These are phyloP conservation scores for Apiospora rasikravindrae DNA, from an alignment of 2,329 filamentous ascomycete genomes.

Conservation along the genomic window DNA sequence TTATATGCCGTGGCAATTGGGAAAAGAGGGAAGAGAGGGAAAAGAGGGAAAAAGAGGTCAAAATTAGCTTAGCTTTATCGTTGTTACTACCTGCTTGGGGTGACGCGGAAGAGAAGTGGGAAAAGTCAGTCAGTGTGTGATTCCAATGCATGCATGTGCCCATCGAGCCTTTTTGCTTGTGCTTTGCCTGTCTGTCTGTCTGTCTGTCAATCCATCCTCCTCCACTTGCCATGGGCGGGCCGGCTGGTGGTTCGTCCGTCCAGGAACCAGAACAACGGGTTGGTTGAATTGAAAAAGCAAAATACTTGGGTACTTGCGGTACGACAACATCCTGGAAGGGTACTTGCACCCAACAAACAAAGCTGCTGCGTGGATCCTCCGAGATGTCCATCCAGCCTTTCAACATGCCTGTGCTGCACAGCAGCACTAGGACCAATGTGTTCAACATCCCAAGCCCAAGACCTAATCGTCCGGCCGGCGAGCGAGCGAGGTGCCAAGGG, in stretches of 20 bases:
- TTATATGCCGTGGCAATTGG: not conserved
- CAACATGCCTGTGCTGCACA: too few species aligned
- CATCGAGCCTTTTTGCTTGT: too few species aligned
- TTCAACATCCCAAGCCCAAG: not conserved
- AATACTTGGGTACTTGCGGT: not conserved
- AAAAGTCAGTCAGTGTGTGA: not conserved
- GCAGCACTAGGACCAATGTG: not conserved
- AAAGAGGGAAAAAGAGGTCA: not conserved
- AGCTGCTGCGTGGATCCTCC: not conserved
- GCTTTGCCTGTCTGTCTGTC: too few species aligned
- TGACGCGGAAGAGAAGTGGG: not conserved
- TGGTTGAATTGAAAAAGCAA: not conserved
- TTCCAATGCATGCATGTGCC: not conserved
- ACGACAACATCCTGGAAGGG: not conserved
- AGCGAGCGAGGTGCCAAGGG: not conserved
- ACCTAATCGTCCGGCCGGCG: not conserved
- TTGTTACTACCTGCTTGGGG: not conserved
- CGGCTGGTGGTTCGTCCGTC: not conserved
- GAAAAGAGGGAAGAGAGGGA: too few species aligned
- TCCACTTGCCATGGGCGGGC: not conserved
- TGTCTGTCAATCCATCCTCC: too few species aligned
- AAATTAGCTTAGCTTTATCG: not conserved
- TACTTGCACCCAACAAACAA: not conserved
- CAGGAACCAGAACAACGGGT: not conserved
- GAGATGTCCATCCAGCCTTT: too few species aligned